Percentiles rank a stretch among this genome's conserved stretches.
Evolutionary conservation across 2,329 filamentous ascomycete species (phyloP).

Genomic region (Dactylellina cionopaga): DNA sequence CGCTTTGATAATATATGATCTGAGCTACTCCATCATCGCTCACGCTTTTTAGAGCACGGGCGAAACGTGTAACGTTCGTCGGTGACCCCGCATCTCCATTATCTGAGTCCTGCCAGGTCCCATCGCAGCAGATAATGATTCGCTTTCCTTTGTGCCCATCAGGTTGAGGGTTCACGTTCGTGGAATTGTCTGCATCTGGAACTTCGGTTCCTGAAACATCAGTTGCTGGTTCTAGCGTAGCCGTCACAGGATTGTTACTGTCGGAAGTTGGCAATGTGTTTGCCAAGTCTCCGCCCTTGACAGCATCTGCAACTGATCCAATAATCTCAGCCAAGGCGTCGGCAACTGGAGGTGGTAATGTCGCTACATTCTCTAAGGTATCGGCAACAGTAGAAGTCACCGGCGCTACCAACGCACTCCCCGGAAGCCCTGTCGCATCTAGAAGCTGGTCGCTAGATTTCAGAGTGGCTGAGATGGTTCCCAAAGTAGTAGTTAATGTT

Average conservation of each 20-base stretch:
- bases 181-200: conserved; percentile 47
- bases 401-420: conserved; percentile 24
- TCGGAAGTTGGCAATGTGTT: background rate
- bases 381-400: conserved; percentile 33
- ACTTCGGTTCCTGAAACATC: conserved; percentile 7
- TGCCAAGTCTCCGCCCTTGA: conserved; percentile 3
- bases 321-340: conserved; percentile 30
- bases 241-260: background rate
- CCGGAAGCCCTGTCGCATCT: conserved; percentile 20
- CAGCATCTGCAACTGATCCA: background rate
- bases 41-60: conserved; percentile 66
- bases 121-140: conserved; percentile 56
- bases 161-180: conserved; percentile 43
- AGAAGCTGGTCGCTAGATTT: conserved; percentile 38
- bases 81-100: conserved; percentile 53
- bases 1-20: conserved; percentile 71
- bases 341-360: background rate
- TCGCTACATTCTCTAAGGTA: conserved; percentile 23
- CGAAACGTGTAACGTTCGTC: conserved; percentile 70
- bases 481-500: conserved; percentile 6
- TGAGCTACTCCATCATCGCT: conserved; percentile 68
- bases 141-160: conserved; percentile 53
- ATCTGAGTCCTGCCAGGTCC: conserved; percentile 57
- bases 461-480: conserved; percentile 19
- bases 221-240: background rate